Conservation (phyloP, 2,329 filamentous ascomycete species). For the Cryphonectria radicalis region DNA sequence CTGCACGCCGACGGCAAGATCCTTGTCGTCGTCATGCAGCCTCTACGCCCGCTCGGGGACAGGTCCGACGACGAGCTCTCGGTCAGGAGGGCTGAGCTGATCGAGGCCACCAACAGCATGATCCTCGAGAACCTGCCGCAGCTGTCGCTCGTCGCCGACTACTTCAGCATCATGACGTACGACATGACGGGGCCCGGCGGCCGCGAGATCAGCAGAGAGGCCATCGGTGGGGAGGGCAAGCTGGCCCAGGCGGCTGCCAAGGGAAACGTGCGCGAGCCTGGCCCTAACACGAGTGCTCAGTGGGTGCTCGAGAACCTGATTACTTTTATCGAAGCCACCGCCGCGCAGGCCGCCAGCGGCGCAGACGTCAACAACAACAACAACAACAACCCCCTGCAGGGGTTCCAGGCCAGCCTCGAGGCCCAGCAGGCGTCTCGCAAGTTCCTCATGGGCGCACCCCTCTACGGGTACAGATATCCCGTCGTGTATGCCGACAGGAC, state of each 20-base stretch:
- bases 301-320: constrained; percentile 29
- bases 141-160: constrained; percentile 30
- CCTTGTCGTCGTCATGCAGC: constrained; percentile 32
- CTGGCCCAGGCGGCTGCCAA: constrained; percentile 13
- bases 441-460: constrained; percentile 32
- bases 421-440: constrained; percentile 23
- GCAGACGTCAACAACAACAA: neutral
- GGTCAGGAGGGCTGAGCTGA: constrained; percentile 8
- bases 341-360: neutral
- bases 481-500: constrained; percentile 23
- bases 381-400: neutral
- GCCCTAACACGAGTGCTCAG: constrained; percentile 28
- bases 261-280: constrained; percentile 29
- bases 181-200: constrained; percentile 32
- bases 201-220: constrained; percentile 14
- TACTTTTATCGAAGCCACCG: constrained; percentile 24
- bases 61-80: constrained; percentile 14
- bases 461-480: constrained; percentile 34
- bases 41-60: constrained; percentile 24
- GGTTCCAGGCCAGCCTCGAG: constrained; percentile 19
- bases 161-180: constrained; percentile 34
- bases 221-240: constrained; percentile 15
- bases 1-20: constrained; percentile 29
- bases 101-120: constrained; percentile 16
- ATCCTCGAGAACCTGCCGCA: constrained; percentile 27